phyloP scores from a whole-genome alignment of 2,329 filamentous ascomycete genomes.

The Aspergillus sojae region DNA sequence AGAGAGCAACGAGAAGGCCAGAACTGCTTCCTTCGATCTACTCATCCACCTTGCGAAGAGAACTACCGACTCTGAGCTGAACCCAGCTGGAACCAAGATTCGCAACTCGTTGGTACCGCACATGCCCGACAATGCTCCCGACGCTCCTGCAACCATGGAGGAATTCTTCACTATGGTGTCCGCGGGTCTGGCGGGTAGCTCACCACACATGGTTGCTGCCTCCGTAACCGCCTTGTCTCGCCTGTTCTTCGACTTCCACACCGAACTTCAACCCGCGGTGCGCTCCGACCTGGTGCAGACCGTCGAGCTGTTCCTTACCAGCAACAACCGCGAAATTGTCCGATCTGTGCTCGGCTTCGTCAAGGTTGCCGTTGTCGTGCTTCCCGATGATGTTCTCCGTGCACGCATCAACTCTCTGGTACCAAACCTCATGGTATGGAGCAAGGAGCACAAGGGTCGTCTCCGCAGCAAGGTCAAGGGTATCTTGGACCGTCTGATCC shows the following conservation, averaged over 20 bases:
- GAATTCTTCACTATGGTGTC: slow-evolving; percentile 99
- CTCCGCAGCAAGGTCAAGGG: slow-evolving; percentile 98
- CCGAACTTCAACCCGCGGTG: slow-evolving; percentile 67
- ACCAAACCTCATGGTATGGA: slow-evolving; percentile 92
- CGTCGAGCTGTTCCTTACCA: slow-evolving; percentile 93
- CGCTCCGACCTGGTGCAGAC: slow-evolving; percentile 86
- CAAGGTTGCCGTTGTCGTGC: slow-evolving; percentile 88
- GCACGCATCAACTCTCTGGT: slow-evolving; percentile 76
- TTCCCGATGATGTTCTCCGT: slow-evolving; percentile 77
- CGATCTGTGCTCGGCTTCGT: slow-evolving; percentile 93
- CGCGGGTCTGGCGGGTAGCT: slow-evolving; percentile 87
- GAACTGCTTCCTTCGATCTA: slow-evolving; percentile 85
- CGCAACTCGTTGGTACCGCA: slow-evolving; percentile 83
- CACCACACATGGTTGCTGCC: slow-evolving; percentile 95
- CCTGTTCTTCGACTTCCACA: slow-evolving; percentile 89
- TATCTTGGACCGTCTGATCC: slow-evolving; percentile 91
- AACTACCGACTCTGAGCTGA: slow-evolving; percentile 66
- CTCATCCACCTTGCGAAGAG: slow-evolving; percentile 85
- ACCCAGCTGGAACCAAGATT: slow-evolving; percentile 68
- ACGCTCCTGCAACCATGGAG: slow-evolving; percentile 79
- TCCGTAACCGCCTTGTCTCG: slow-evolving; percentile 93
- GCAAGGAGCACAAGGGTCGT: slow-evolving; percentile 96
- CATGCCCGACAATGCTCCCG: slow-evolving; percentile 79
- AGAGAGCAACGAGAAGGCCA: slow-evolving; percentile 93
- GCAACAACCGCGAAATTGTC: slow-evolving; percentile 95